Evolutionary conservation across 805 yeast genomes (phyloP), one percentile per base, ranked within the genome.

Genomic region (Maudiozyma turicensis): DNA sequence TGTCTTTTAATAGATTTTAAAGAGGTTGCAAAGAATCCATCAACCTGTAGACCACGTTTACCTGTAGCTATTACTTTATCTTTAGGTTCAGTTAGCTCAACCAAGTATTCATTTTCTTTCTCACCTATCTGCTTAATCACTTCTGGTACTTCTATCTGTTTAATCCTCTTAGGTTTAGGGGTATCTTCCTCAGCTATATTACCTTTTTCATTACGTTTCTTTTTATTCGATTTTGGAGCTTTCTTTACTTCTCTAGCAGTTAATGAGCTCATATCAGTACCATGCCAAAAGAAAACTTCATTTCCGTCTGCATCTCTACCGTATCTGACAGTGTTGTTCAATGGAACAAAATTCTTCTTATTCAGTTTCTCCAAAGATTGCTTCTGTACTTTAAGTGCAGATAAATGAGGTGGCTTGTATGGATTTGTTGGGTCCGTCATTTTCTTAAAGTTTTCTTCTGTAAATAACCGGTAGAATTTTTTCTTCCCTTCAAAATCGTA

Each of bases 401-500:
- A 14, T 3, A 51, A 34, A 6, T 26, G n/a, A 8, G 47, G 39
- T 56, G 73, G 66, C 3, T 49, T 33, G 5, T 54, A 52, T 26
- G 58, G 61, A 1, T 49, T 45, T 2, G 58, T 53, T 13, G 57
- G 53, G 26, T 65, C 65, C 0, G 69, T 61, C 13, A 69, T 60
- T 20, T 55, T 58, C 14, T 66, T 50, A 48, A 71, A 74, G 42
- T 71, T 66, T 4, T 65, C 59, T 43, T 73, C 72, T 0, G 81
- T 71, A 52, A 81, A 72, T 55, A 84, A 81, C 40, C 95, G 71
- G 63, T 78, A 86, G 55, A 80, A 85, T 58, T 86, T 84, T 50
- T 75, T 72, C 54, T 88, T 80, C 0, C 95, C 95, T 51, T 79
- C 81, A 54, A 80, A 80, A 58, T 86, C 95, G 51, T 79, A 78